Evolutionary conservation across 805 yeast species (phyloP).

Genomic region (Zygotorulaspora chibaensis): DNA sequence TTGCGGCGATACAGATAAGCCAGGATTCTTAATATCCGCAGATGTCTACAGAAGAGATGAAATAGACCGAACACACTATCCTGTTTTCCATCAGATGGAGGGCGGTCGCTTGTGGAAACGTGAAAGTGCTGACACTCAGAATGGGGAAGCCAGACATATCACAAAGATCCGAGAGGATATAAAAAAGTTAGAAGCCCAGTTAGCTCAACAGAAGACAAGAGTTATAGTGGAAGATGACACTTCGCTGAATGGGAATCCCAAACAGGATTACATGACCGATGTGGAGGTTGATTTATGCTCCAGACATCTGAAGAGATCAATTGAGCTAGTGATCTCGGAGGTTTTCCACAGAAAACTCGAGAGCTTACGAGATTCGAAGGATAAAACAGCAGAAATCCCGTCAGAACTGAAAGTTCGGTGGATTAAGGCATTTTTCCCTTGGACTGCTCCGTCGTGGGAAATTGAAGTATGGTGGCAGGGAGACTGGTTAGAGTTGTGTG

Average conservation of each 20-base stretch:
- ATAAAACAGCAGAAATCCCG: slow-evolving; percentile 50
- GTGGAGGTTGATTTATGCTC: slow-evolving; percentile 66
- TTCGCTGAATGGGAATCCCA: slow-evolving; percentile 63
- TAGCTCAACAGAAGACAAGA: slow-evolving; percentile 36
- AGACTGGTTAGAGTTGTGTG: slow-evolving; percentile 96
- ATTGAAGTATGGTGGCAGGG: slow-evolving; percentile 99
- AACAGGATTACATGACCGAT: slow-evolving; percentile 70
- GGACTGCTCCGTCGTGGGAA: slow-evolving; percentile 99
- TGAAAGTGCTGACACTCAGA: slow-evolving; percentile 33
- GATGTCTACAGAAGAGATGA: slow-evolving; percentile 96
- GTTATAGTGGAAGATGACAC: slow-evolving; percentile 75
- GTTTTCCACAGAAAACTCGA: slow-evolving; percentile 53
- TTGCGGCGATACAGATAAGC: slow-evolving; percentile 40
- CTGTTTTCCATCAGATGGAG: slow-evolving; percentile 97
- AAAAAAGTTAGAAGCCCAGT: slow-evolving; percentile 51
- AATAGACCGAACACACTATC: slow-evolving; percentile 92
- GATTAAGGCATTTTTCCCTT: slow-evolving; percentile 94
- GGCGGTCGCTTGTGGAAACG: slow-evolving; percentile 87
- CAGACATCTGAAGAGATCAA: slow-evolving; percentile 75
- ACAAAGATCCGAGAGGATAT: slow-evolving; percentile 54
- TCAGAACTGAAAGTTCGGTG: slow-evolving; percentile 79
- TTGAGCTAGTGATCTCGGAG: slow-evolving; percentile 77
- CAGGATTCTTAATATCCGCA: slow-evolving; percentile 90
- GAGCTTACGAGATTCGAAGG: slow-evolving; percentile 41
- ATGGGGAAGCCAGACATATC: slow-evolving; percentile 31